These are phyloP conservation scores for Arthrinium phaeospermum DNA, from an alignment of 2,329 filamentous ascomycete genomes.

Conservation along the genomic window DNA sequence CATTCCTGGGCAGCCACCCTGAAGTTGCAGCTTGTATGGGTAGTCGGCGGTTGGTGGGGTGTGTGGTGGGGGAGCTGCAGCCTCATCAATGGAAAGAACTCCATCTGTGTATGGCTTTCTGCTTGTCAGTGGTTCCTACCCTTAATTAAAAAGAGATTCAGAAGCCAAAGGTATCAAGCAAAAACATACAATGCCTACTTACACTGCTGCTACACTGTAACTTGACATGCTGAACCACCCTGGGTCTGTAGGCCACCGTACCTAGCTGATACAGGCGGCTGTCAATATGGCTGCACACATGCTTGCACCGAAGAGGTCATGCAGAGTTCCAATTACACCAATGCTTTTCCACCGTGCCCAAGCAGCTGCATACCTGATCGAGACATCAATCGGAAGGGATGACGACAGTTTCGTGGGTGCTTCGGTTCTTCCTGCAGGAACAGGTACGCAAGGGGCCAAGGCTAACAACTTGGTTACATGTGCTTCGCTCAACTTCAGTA, in stretches of 20 bases:
- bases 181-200: too few species aligned
- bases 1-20: background rate
- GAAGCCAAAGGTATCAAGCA: too few species aligned
- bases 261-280: too few species aligned
- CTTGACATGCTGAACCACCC: background rate
- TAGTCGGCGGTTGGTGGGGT: background rate
- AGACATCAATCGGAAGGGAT: background rate
- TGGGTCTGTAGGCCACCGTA: constrained; percentile 34
- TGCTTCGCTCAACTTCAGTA: constrained; percentile 31
- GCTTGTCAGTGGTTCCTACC: background rate
- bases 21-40: background rate
- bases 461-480: background rate
- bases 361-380: too few species aligned
- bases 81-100: background rate
- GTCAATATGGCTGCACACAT: constrained; percentile 27
- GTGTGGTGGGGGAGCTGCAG: background rate
- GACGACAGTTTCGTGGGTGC: constrained; percentile 67
- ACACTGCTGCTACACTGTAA: background rate
- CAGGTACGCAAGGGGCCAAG: too few species aligned
- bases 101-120: background rate
- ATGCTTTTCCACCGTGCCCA: too few species aligned
- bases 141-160: too few species aligned
- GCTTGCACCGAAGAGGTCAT: constrained; percentile 56
- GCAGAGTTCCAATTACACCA: too few species aligned
- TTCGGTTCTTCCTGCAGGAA: constrained; percentile 50